These are phyloP conservation scores for Sonneratia alba DNA, from an alignment of 345 rosid species.

Conservation along the genomic window DNA sequence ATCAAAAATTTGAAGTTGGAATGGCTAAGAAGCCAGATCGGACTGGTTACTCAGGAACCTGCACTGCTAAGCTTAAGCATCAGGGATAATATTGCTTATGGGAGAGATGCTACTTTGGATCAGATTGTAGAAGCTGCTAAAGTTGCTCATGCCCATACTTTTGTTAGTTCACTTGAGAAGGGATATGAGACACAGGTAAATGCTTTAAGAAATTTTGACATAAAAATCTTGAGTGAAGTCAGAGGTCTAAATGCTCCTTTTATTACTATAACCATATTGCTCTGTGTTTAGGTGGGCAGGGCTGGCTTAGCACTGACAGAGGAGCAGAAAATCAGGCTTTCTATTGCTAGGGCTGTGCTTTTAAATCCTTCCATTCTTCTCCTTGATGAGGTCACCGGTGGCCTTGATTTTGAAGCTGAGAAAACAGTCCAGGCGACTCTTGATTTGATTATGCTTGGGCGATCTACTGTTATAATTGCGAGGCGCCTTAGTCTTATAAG, in stretches of 20 bases:
- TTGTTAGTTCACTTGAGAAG: slow-evolving; percentile 74
- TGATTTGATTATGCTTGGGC: slow-evolving; percentile 93
- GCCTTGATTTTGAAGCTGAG: slow-evolving; percentile 98
- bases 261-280: neutral
- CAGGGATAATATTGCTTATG: slow-evolving; percentile 82
- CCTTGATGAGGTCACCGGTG: slow-evolving; percentile 98
- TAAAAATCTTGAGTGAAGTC: neutral
- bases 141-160: slow-evolving; percentile 89
- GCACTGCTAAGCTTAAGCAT: slow-evolving; percentile 84
- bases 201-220: neutral
- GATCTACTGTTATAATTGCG: slow-evolving; percentile 95
- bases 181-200: slow-evolving; percentile 90
- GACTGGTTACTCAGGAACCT: slow-evolving; percentile 97
- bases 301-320: slow-evolving; percentile 80
- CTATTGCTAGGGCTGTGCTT: slow-evolving; percentile 98
- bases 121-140: slow-evolving; percentile 97
- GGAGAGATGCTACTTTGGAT: slow-evolving; percentile 71
- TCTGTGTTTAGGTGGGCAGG: slow-evolving; percentile 67
- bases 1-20: slow-evolving; percentile 79
- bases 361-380: slow-evolving; percentile 79
- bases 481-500: slow-evolving; percentile 82
- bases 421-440: slow-evolving; percentile 84
- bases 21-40: slow-evolving; percentile 95
- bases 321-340: slow-evolving; percentile 88
- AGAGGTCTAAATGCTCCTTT: neutral